Base-by-base conservation (phyloP, 164 flowering plant genomes). In the Sedum album region DNA sequence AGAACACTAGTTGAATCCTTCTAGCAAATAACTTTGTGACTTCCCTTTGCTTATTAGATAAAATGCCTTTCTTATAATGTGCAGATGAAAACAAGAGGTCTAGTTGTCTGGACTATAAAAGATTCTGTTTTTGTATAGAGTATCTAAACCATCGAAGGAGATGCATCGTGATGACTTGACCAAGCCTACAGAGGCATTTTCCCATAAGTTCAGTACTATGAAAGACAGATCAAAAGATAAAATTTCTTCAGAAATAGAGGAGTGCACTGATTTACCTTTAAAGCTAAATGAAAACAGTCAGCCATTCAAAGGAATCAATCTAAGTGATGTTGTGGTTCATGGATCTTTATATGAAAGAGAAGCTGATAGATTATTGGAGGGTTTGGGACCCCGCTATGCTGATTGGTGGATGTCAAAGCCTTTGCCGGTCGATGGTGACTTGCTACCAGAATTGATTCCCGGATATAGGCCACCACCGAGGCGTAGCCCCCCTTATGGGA, bases 331-430 rank as follows among this genome's bases (percentile, higher is more conserved):
- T 21, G 69, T 35, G 63, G 68, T 77, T 17, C 74, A 60, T 62
- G 78, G 85, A 15, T 81, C 95, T 35, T 67, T 93, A 61, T 93
- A 74, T 78, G 93, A 89, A 80, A 85, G 94, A 68, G 98, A 93
- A 82, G 81, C 79, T 71, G 87, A 94, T 70, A 86, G 99, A 75
- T 75, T 94, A 76, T 76, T 94, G 84, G 89, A 91, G 71, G 99
- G 86, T n/a, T 79, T 94, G 65, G 99, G 99, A 31, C 99, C 99
- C 72, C 97, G 96, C 31, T 94, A 77, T 67, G 71, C 82, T 74
- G 96, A 94, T 71, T 94, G 99, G 99, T 94, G 99, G 99, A 77
- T 80, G 81, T 83, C 79, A 51, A 91, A 86, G 80, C 97, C 97
- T 60, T 76, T 94, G 72, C 99, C 99, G 2, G 88, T 94, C 18